Evolutionary conservation across 2,329 filamentous ascomycete species (phyloP).

Genomic region (Colletotrichum sp.): DNA sequence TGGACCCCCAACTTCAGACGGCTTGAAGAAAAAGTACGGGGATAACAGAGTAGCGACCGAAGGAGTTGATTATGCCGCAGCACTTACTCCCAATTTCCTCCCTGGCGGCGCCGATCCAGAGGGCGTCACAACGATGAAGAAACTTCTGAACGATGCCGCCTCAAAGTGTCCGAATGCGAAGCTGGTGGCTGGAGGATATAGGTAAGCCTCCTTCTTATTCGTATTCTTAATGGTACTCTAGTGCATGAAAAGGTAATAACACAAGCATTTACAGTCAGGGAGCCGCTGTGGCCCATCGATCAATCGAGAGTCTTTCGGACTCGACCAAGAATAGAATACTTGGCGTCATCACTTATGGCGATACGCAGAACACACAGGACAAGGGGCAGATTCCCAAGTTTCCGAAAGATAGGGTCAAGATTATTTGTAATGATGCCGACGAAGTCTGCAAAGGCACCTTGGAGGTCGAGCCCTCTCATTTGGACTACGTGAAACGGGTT

Average conservation of each 20-base stretch:
- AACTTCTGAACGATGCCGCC: slow-evolving; percentile 37
- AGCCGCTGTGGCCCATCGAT: slow-evolving; percentile 28
- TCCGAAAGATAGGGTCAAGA: slow-evolving; percentile 35
- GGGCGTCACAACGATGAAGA: slow-evolving; percentile 33
- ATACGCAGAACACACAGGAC: slow-evolving; percentile 33
- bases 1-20: slow-evolving; percentile 21
- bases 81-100: slow-evolving; percentile 33
- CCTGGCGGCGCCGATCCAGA: slow-evolving; percentile 32
- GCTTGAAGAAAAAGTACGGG: slow-evolving; percentile 21
- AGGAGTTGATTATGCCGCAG: slow-evolving; percentile 38
- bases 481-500: slow-evolving; percentile 39
- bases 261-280: slow-evolving; percentile 31
- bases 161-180: slow-evolving; percentile 37
- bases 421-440: slow-evolving; percentile 46
- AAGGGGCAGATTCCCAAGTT: slow-evolving; percentile 37
- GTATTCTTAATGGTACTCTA: background rate
- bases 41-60: slow-evolving; percentile 24
- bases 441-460: slow-evolving; percentile 39
- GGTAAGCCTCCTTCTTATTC: slow-evolving; percentile 10
- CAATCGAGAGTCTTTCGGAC: slow-evolving; percentile 25
- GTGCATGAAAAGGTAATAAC: background rate
- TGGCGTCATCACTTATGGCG: slow-evolving; percentile 27
- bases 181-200: slow-evolving; percentile 43
- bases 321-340: slow-evolving; percentile 20
- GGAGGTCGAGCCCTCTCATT: slow-evolving; percentile 36